Evolutionary conservation across 345 rosid species (phyloP), one percentile per base, ranked within the genome.

Genomic region (Eucalyptus regnans): DNA sequence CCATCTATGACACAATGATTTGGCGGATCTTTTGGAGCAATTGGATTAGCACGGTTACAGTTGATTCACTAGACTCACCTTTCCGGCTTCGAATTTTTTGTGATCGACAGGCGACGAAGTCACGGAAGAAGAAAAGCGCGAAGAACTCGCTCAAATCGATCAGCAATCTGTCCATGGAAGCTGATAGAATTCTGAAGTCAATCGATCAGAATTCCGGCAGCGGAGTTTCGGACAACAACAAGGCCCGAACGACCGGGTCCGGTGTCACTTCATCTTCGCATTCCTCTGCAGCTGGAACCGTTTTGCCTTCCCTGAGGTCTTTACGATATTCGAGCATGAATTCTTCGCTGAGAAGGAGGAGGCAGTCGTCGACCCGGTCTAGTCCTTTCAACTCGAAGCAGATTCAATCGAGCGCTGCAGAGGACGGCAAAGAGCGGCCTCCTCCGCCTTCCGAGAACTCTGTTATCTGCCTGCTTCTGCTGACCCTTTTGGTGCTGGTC

Each of bases 401-500:
- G 29, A 80, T 68, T 31, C 88, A 25, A 83, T n/a, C 18, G 10
- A 44, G 37, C 22, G 9, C 23, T 13, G 51, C 50, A 54, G 81
- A 85, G 27, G 37, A 83, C 37, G 25, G 29, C 29, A 31, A 90
- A 91, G 87, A 84, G 48, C 88, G 88, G 90, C 51, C 9, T 50
- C n/a, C 58, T 37, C 44, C 58, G 86, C 27, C 20, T 52, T 52
- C 58, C 43, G 87, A 50, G 7, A 86, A 86, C 22, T 29, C 17
- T 3, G 88, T 89, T 5, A 49, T 92, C n/a, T 92, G 71, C 87
- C 90, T 91, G 80, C 46, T 94, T 86, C 86, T 92, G 9, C 15
- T 92, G 29, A 89, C 93, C 76, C 89, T 95, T 6, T 64, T 90
- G 81, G 92, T 87, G 29, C 44, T 95, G 90, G 91, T 93, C 49